Conservation (phyloP, 495 filamentous ascomycete species). For the Neurospora sp. region DNA sequence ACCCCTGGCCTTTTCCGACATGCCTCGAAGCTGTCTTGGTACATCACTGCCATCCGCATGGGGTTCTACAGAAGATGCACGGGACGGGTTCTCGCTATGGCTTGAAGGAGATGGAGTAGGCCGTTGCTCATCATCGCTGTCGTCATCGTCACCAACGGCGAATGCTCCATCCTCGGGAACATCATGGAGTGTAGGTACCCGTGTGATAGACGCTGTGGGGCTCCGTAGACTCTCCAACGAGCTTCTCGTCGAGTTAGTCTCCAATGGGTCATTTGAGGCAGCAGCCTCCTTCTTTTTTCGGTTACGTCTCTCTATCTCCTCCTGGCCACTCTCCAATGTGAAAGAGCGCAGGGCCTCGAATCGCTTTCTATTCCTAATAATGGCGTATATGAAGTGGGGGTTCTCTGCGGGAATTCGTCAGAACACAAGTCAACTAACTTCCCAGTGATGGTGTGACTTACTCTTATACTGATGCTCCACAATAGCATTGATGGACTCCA, state of each 20-base stretch:
- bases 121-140: conserved; percentile 61
- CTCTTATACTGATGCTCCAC: conserved; percentile 85
- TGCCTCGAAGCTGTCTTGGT: conserved; percentile 81
- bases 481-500: conserved; percentile 87
- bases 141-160: conserved; percentile 76
- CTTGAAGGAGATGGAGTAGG: conserved; percentile 63
- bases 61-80: conserved; percentile 61
- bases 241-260: conserved; percentile 40
- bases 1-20: conserved; percentile 95
- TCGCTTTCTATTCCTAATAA: conserved; percentile 68
- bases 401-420: conserved; percentile 51
- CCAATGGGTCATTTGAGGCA: conserved; percentile 32
- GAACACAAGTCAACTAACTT: not conserved
- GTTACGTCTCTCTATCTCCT: conserved; percentile 78
- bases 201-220: conserved; percentile 43
- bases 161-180: conserved; percentile 79
- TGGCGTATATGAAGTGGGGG: conserved; percentile 66
- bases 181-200: conserved; percentile 54
- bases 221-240: conserved; percentile 66
- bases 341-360: conserved; percentile 87
- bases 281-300: conserved; percentile 61
- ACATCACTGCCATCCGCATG: conserved; percentile 60
- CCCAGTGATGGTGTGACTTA: conserved; percentile 26
- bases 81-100: conserved; percentile 59
- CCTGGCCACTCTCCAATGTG: conserved; percentile 88